Evolutionary conservation across 257 asterid genomes (phyloP).

Genomic region (Nicotiana undulata): DNA sequence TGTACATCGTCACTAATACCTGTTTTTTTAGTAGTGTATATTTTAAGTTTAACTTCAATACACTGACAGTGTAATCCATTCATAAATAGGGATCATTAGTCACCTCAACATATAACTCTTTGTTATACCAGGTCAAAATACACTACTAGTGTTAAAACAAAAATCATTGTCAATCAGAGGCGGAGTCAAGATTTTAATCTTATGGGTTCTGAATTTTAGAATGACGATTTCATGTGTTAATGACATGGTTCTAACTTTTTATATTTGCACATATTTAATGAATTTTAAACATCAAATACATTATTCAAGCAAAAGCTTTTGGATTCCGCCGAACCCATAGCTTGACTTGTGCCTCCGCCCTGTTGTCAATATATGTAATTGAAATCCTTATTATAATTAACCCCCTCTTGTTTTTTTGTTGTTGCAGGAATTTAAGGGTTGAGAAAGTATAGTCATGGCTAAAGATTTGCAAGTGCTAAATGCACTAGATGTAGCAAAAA

Average conservation of each 20-base stretch:
- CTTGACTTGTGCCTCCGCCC: too few relatives aligned
- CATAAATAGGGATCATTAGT: neutral
- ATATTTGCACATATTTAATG: too few relatives aligned
- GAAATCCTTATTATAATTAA: neutral
- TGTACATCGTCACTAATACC: too few relatives aligned
- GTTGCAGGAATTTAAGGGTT: neutral
- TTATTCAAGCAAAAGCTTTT: too few relatives aligned
- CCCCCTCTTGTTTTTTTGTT: neutral
- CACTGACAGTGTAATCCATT: neutral
- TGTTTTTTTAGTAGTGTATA: too few relatives aligned
- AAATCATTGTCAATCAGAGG: too few relatives aligned
- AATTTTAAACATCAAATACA: too few relatives aligned
- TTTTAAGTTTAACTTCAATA: neutral
- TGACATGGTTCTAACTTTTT: too few relatives aligned
- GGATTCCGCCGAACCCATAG: too few relatives aligned
- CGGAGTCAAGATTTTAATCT: too few relatives aligned
- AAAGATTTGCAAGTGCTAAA: constrained; percentile 28
- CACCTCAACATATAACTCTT: neutral
- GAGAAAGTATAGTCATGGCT: constrained; percentile 13
- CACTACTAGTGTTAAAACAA: neutral
- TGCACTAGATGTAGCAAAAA: constrained; percentile 36
- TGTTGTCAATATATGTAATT: neutral
- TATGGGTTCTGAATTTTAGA: too few relatives aligned
- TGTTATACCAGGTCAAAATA: neutral
- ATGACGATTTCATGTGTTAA: too few relatives aligned